These are phyloP conservation scores for Coemansia sp. DNA, from an alignment of 192 early-diverging fungal genomes.

Conservation along the genomic window DNA sequence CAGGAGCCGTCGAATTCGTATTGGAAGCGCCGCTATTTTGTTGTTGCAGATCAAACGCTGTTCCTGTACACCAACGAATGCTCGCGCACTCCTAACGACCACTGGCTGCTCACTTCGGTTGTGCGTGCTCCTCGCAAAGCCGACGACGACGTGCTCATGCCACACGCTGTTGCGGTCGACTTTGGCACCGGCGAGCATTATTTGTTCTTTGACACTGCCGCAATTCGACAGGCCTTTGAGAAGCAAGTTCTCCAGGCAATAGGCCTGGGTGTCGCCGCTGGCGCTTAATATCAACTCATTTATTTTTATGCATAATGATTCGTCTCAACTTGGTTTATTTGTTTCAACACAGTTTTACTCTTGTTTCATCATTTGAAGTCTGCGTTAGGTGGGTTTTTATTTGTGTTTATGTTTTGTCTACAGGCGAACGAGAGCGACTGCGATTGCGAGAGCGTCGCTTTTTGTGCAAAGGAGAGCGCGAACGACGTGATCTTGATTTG, in stretches of 20 bases:
- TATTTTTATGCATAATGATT: neutral
- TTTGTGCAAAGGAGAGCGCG: conserved; percentile 4
- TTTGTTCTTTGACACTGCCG: conserved; percentile 39
- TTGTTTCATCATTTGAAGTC: neutral
- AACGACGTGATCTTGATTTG: neutral
- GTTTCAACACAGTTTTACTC: conserved; percentile 1
- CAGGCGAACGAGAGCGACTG: neutral
- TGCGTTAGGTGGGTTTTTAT: neutral
- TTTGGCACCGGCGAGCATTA: conserved; percentile 47
- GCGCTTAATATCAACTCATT: neutral
- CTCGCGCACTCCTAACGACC: conserved; percentile 40
- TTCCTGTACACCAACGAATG: conserved; percentile 53
- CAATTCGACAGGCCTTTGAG: conserved; percentile 36
- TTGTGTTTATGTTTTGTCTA: neutral
- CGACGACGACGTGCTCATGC: conserved; percentile 45
- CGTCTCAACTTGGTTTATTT: neutral
- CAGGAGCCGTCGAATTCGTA: conserved; percentile 44
- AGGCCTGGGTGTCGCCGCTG: neutral
- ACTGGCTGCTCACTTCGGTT: conserved; percentile 16
- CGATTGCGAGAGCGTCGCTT: neutral
- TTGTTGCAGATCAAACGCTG: conserved; percentile 35
- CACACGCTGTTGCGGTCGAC: conserved; percentile 36
- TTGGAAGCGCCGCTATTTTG: conserved; percentile 54
- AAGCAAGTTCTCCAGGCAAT: conserved; percentile 24
- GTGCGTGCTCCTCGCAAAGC: conserved; percentile 34